A percentile compares a stretch with the other conserved stretches of the same genome.
Evolutionary conservation across 495 filamentous ascomycete genomes (phyloP).

Genomic region (Annulohypoxylon bovei): DNA sequence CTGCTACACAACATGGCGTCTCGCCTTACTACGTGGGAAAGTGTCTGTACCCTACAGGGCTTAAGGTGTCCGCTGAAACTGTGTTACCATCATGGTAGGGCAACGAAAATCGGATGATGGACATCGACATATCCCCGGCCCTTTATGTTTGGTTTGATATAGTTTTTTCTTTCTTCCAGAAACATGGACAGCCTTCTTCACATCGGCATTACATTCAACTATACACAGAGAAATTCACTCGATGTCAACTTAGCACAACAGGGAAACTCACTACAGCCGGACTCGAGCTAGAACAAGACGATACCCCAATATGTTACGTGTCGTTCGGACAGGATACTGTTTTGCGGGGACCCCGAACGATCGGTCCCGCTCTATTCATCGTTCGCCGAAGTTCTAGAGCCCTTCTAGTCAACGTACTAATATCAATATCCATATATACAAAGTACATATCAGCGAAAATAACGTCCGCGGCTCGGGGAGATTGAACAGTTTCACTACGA

Average conservation of each 20-base stretch:
- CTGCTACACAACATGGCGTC: conserved; percentile 28
- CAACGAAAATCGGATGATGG: conserved; percentile 34
- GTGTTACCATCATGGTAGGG: conserved; percentile 31
- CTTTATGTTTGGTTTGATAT: not conserved
- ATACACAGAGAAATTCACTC: conserved; percentile 9
- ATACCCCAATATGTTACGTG: conserved; percentile 16
- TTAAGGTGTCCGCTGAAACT: conserved; percentile 33
- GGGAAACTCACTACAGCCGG: conserved; percentile 8
- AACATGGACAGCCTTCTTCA: conserved; percentile 3
- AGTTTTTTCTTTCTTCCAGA: not conserved
- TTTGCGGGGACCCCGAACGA: conserved; percentile 23
- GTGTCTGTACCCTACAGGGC: conserved; percentile 26
- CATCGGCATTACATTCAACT: conserved; percentile 11
- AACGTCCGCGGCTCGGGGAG: conserved; percentile 16
- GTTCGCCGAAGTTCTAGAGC: conserved; percentile 34
- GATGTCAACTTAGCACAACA: conserved; percentile 10
- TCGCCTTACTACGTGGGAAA: conserved; percentile 27
- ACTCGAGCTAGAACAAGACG: conserved; percentile 3
- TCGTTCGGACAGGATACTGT: conserved; percentile 10
- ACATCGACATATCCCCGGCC: conserved; percentile 20
- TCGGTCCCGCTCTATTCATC: conserved; percentile 6
- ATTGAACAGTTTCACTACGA: conserved; percentile 35
- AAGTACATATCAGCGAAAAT: not conserved
- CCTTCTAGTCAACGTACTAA: not conserved
- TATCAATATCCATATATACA: not conserved